Percentiles rank a stretch among this genome's conserved stretches.
Conservation (phyloP, 495 filamentous ascomycete genomes). For the Letharia lupina region DNA sequence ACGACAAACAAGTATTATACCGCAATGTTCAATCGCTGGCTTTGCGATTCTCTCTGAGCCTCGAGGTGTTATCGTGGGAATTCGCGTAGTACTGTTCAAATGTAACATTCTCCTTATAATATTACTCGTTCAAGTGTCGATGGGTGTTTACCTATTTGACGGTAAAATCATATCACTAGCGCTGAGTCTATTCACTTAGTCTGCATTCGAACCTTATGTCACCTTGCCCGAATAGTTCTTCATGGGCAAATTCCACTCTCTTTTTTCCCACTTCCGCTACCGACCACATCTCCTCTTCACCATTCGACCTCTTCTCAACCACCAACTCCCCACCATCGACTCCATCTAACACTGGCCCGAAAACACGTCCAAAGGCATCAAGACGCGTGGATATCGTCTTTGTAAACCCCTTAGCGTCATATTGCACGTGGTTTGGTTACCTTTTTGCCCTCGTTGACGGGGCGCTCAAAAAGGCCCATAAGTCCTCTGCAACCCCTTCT, state of each 20-base stretch:
- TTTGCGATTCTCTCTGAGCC: too few species aligned
- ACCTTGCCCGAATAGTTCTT: not conserved
- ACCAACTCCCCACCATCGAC: constrained; percentile 18
- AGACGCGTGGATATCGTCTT: constrained; percentile 15
- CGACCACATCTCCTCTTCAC: constrained; percentile 16
- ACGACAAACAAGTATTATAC: too few species aligned
- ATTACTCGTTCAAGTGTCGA: not conserved
- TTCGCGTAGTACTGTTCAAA: not conserved
- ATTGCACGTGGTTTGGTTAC: constrained; percentile 1
- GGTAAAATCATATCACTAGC: not conserved
- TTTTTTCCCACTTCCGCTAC: constrained; percentile 8
- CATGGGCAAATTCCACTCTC: constrained; percentile 5
- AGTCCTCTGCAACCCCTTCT: not conserved
- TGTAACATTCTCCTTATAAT: not conserved
- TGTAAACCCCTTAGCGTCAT: constrained; percentile 5
- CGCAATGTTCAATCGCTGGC: too few species aligned
- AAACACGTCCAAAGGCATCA: constrained; percentile 11
- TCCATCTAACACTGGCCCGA: not conserved
- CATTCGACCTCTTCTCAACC: constrained; percentile 14
- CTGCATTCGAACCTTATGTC: not conserved
- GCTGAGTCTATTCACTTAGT: not conserved
- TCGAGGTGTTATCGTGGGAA: too few species aligned
- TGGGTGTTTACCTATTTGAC: not conserved
- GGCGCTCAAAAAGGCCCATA: not conserved
- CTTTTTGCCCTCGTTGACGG: constrained; percentile 3